Evolutionary conservation across 192 early-diverging fungal genomes (phyloP).

Genomic region (Chytriomyces sp.): DNA sequence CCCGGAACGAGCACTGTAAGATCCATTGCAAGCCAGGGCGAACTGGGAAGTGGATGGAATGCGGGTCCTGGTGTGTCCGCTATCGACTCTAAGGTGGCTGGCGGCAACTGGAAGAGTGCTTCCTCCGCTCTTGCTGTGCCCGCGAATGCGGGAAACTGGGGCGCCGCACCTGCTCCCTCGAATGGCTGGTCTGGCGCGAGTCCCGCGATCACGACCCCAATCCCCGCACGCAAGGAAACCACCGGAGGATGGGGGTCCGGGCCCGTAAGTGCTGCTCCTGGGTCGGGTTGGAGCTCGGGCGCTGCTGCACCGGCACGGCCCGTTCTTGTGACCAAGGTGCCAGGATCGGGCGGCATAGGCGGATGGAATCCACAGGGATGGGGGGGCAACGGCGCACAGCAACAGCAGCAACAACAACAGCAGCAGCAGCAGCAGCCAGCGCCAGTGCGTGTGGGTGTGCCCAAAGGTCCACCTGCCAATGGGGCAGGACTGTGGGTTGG

Average conservation of each 20-base stretch:
- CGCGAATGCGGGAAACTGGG: neutral
- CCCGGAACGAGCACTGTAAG: neutral
- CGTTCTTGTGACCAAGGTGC: neutral
- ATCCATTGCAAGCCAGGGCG: neutral
- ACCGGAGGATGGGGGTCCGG: neutral
- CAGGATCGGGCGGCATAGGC: slow-evolving; percentile 16
- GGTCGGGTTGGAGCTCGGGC: neutral
- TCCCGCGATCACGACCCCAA: no score
- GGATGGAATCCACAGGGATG: slow-evolving; percentile 23
- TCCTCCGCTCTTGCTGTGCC: neutral
- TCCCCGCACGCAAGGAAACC: neutral
- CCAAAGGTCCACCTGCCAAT: slow-evolving; percentile 4
- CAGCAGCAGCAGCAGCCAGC: neutral
- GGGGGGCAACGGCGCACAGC: neutral
- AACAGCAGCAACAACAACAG: neutral
- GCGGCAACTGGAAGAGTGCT: neutral
- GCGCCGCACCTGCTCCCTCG: neutral
- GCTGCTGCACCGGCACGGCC: neutral
- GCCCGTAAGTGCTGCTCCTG: neutral
- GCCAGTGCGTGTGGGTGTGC: neutral
- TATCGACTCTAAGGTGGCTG: neutral
- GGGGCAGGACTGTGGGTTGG: no score
- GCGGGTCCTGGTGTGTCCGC: slow-evolving; percentile 4
- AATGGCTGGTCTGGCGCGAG: neutral
- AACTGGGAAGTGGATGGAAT: neutral